Base-by-base conservation (phyloP, 1,284 basidiomycete genomes). In the Microstroma glucosiphilum region DNA sequence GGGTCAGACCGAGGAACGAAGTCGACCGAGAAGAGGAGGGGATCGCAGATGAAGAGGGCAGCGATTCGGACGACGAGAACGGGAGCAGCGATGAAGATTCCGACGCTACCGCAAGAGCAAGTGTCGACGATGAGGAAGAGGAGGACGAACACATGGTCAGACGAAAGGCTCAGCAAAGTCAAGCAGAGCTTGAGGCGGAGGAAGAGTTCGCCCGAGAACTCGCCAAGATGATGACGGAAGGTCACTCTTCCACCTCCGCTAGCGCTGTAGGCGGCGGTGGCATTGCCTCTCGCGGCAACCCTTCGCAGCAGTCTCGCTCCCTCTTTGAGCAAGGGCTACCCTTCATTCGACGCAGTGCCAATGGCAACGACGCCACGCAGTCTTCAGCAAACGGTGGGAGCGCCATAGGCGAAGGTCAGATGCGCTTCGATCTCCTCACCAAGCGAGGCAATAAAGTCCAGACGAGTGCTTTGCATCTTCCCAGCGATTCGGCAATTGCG, bases 181-280 rank as follows among this genome's bases (percentile, higher is more conserved):
- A 54, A 25, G 51, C n/a, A 51, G 75, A 75, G 11, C 87, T 90
- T 69, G 91, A 94, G 72, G 92, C 90, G 37, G 89, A 94, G 56
- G 89, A 88, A 6, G 94, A 94, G 53, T 97, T 99, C 75, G 90
- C 87, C 11, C 91, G 92, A 77, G 96, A 98, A 79, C 85, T 99
- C 26, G 92, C 94, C 1, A 94, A 91, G 81, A 88, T 99, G 83
- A 87, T 48, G 84, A 87, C 11, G 87, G 92, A 73, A 84, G 88
- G n/a, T 82, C 55, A 56, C 40, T 56, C 30, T 46, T 41, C 56
- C 11, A 37, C 30, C 3, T 37, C 30, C 30, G 30, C 9, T 9
- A 43, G 59, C 15, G 25, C 30, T 17, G 17, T 23, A 71, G 86
- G 91, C 21, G 89, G 66, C 2, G 64, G 68, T 23, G 49, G 21